Evolutionary conservation across 1,284 basidiomycete genomes (phyloP), one percentile per base, ranked within the genome.

Genomic region (Sanghuangporus baumii): DNA sequence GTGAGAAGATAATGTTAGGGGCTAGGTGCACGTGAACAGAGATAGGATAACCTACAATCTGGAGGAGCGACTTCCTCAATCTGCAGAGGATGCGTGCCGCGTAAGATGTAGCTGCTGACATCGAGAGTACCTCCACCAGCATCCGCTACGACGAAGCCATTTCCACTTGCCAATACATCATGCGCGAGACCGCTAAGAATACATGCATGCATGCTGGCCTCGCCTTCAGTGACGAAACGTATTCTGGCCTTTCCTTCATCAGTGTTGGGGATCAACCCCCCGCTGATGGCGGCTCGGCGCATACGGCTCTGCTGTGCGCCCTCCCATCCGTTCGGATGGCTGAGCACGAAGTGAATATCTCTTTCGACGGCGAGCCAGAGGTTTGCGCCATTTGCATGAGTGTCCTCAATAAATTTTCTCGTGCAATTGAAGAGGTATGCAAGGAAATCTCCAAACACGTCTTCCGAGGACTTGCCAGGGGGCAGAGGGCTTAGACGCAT

Each of bases 311-410:
- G 89, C 69, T 91, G 89, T 0, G 86, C 85, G 18, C 88, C 88
- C 69, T 91, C 89, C 89, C 89, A 91, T 7, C 89, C 89, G 67
- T 91, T 91, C 11, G 89, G 89, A 71, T 91, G 89, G 52, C 83
- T 86, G 52, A 91, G 74, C 6, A 91, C 87, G 66, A 90, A 84
- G 68, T 90, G 85, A 52, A 89, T 79, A 68, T 85, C 79, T 43
- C 79, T 69, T 69, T 89, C 85, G 37, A 91, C 81, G 4, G 81
- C 78, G 26, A 78, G 79, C 88, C 89, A 91, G 1, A 90, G 73
- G 18, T 78, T 74, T 26, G 75, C 74, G 0, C 87, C 87, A 66
- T 86, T 85, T 11, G 85, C 87, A 69, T 91, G 88, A 8, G 88
- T 90, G 66, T 91, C 87, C 64, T 79, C 79, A 71, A 91, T 89